Evolutionary conservation across 805 yeast species (phyloP).

Genomic region (Teunomyces kruisii): DNA sequence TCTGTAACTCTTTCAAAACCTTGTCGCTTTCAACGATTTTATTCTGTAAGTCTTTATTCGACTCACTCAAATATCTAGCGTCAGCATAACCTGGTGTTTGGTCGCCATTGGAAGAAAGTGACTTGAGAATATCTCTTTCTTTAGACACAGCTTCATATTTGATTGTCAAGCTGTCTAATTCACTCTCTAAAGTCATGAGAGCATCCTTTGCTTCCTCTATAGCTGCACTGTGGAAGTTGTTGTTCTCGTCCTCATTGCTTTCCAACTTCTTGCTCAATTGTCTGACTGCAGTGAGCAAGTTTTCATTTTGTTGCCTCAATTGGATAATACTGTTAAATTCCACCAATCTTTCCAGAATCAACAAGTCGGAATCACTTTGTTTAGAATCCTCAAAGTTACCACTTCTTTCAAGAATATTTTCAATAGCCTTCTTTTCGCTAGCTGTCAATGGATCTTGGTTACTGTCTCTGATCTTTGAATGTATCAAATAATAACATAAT

Average conservation of each 20-base stretch:
- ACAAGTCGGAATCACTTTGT: constrained; percentile 65
- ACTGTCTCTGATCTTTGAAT: constrained; percentile 56
- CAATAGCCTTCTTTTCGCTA: constrained; percentile 65
- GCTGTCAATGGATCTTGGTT: constrained; percentile 61
- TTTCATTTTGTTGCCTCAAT: constrained; percentile 71
- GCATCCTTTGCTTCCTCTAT: constrained; percentile 69
- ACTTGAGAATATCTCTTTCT: constrained; percentile 69
- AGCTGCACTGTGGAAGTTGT: constrained; percentile 46
- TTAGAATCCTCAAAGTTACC: constrained; percentile 25
- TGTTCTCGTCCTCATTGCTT: constrained; percentile 49
- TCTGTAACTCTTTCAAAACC: constrained; percentile 28
- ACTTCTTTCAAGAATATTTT: constrained; percentile 46
- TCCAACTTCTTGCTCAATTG: constrained; percentile 73
- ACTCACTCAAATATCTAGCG: constrained; percentile 23
- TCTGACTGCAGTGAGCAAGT: constrained; percentile 66
- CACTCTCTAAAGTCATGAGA: constrained; percentile 59
- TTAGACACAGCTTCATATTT: constrained; percentile 54
- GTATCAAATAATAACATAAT: constrained; percentile 70
- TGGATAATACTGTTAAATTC: constrained; percentile 67
- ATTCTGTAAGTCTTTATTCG: constrained; percentile 29
- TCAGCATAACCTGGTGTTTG: constrained; percentile 13
- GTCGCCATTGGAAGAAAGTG: constrained; percentile 8
- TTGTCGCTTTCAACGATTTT: constrained; percentile 41
- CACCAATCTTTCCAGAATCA: constrained; percentile 74
- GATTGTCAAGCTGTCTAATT: constrained; percentile 50